phyloP scores from a whole-genome alignment of 2,329 filamentous ascomycete species.

The Hansfordia pulvinata region DNA sequence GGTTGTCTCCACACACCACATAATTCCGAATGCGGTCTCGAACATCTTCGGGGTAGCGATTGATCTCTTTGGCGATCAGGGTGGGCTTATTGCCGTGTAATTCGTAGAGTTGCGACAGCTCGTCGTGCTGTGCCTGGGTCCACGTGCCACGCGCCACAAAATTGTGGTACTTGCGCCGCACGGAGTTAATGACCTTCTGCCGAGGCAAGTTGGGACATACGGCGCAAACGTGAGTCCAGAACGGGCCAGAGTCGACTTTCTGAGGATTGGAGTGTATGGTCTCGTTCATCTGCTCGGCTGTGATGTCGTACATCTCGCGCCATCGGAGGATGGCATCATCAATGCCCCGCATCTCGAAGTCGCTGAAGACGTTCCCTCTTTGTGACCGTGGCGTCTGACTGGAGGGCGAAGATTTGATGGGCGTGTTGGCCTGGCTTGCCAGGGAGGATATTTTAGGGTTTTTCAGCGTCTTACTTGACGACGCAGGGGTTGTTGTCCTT shows the following conservation, averaged over 20 bases:
- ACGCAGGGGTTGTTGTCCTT: too few species aligned
- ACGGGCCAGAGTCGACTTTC: slow-evolving; percentile 17
- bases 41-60: slow-evolving; percentile 50
- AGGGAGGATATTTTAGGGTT: too few species aligned
- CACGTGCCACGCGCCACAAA: slow-evolving; percentile 46
- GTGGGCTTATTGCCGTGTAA: slow-evolving; percentile 44
- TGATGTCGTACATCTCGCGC: slow-evolving; percentile 25
- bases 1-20: slow-evolving; percentile 40
- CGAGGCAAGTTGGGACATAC: slow-evolving; percentile 35
- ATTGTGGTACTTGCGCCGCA: slow-evolving; percentile 52
- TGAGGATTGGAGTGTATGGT: slow-evolving; percentile 20
- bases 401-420: too few species aligned
- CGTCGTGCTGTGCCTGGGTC: slow-evolving; percentile 43
- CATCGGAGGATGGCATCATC: slow-evolving; percentile 27
- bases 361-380: too few species aligned
- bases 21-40: slow-evolving; percentile 61
- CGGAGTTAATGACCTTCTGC: slow-evolving; percentile 39
- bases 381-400: too few species aligned
- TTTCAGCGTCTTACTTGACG: too few species aligned
- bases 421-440: too few species aligned
- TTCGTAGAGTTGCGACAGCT: slow-evolving; percentile 31
- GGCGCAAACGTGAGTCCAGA: slow-evolving; percentile 36
- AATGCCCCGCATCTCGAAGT: slow-evolving; percentile 27
- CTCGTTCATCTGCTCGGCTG: slow-evolving; percentile 31
- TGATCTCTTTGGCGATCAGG: slow-evolving; percentile 45